A percentile compares a stretch with the other conserved stretches of the same genome.
phyloP scores from a whole-genome alignment of 2,329 filamentous ascomycete genomes.

The Cercospora zeae-maydis region DNA sequence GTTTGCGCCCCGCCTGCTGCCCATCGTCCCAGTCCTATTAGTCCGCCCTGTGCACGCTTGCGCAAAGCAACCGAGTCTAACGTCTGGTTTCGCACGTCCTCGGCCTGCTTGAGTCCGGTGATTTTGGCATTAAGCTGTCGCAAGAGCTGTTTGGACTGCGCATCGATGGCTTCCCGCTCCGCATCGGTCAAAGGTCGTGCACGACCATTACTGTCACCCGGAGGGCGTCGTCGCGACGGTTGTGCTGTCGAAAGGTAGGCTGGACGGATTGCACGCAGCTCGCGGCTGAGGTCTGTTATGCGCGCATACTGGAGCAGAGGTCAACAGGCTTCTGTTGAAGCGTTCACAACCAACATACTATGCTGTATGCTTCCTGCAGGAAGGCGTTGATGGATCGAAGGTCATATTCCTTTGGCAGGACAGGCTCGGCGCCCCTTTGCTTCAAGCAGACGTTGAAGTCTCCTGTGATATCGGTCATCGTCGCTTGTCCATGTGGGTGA shows the following conservation, averaged over 20 bases:
- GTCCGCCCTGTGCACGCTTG: constrained; percentile 59
- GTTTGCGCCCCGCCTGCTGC: constrained; percentile 53
- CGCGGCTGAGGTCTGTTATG: constrained; percentile 72
- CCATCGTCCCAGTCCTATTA: constrained; percentile 68
- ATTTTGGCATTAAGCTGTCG: constrained; percentile 82
- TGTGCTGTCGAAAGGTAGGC: constrained; percentile 84
- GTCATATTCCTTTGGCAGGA: constrained; percentile 44
- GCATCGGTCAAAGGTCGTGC: constrained; percentile 67
- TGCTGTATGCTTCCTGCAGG: constrained; percentile 87
- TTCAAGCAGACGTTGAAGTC: constrained; percentile 66
- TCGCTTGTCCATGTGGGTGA: constrained; percentile 4
- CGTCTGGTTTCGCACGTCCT: constrained; percentile 75
- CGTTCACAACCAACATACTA: constrained; percentile 56
- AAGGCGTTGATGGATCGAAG: constrained; percentile 68
- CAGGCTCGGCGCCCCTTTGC: constrained; percentile 51
- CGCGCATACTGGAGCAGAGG: constrained; percentile 67
- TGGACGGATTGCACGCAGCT: constrained; percentile 79
- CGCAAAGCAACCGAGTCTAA: constrained; percentile 66
- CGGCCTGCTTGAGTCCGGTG: constrained; percentile 72
- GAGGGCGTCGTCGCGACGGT: constrained; percentile 49
- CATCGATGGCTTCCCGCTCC: constrained; percentile 82
- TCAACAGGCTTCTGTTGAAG: constrained; percentile 28
- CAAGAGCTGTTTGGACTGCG: constrained; percentile 78
- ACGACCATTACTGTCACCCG: constrained; percentile 31
- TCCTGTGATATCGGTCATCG: constrained; percentile 59